A percentile compares a stretch with the other conserved stretches of the same genome.
Conservation (phyloP, 345 rosid species). For the Eucalyptus grandis region DNA sequence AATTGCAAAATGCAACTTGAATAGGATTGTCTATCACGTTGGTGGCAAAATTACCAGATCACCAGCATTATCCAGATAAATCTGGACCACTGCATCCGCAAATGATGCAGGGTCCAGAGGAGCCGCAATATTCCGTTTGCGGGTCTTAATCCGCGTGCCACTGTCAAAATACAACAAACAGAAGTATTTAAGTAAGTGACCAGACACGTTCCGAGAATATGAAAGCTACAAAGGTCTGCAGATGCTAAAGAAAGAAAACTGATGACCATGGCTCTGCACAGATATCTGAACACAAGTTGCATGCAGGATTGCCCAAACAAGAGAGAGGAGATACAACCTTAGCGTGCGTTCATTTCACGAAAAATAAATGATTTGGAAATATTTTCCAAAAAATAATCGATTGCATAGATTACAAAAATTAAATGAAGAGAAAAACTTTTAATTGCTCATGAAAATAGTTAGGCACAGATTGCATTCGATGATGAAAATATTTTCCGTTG, state of each 20-base stretch:
- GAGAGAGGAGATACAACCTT: background rate
- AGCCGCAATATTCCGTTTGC: slow-evolving; percentile 97
- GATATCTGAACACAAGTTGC: background rate
- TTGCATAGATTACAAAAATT: no score
- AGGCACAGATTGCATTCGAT: no score
- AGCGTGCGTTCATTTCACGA: no score
- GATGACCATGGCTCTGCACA: background rate
- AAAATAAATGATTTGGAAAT: no score
- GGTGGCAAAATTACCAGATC: slow-evolving; percentile 56
- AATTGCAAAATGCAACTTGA: background rate
- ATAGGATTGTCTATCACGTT: background rate
- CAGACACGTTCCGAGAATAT: background rate
- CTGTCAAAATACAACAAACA: slow-evolving; percentile 13
- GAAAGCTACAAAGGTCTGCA: background rate
- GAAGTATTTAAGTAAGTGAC: background rate
- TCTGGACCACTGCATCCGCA: slow-evolving; percentile 97
- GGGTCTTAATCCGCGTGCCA: slow-evolving; percentile 99
- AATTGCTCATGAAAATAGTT: no score
- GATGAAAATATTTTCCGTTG: no score
- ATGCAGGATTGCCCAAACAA: background rate
- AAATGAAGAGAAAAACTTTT: no score
- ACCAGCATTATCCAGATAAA: slow-evolving; percentile 94
- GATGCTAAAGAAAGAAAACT: background rate
- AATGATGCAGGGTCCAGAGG: slow-evolving; percentile 98
- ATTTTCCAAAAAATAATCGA: no score